Conservation (phyloP, 2,329 filamentous ascomycete genomes). For the Alternaria alternata region DNA sequence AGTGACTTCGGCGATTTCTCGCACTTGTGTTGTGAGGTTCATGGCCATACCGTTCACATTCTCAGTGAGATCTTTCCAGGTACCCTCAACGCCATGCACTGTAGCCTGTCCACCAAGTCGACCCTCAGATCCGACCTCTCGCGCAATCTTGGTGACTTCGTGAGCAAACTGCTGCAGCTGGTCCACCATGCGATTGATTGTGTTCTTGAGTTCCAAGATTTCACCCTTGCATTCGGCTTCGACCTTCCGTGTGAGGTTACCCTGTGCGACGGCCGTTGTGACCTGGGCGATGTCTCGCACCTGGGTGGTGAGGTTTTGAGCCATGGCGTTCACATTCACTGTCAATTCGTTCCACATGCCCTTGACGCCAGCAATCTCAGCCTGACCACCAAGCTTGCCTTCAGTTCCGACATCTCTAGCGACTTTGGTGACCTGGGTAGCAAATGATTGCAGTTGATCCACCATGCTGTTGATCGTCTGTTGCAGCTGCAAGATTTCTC, state of each 20-base stretch:
- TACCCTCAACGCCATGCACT: slow-evolving; percentile 62
- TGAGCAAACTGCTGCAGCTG: slow-evolving; percentile 62
- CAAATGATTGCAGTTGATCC: slow-evolving; percentile 70
- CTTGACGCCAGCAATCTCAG: slow-evolving; percentile 70
- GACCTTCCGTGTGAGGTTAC: slow-evolving; percentile 61
- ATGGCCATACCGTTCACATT: slow-evolving; percentile 64
- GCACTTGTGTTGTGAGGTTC: slow-evolving; percentile 61
- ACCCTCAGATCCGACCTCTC: slow-evolving; percentile 62
- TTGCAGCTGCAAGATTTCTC: slow-evolving; percentile 94
- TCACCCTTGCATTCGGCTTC: slow-evolving; percentile 62
- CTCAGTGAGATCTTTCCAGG: slow-evolving; percentile 63
- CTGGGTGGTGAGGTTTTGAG: slow-evolving; percentile 62
- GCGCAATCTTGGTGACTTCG: slow-evolving; percentile 62
- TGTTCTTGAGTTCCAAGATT: slow-evolving; percentile 60
- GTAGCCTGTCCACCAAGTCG: slow-evolving; percentile 61
- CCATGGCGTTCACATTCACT: slow-evolving; percentile 63
- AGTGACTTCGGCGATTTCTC: slow-evolving; percentile 63
- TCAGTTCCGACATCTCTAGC: slow-evolving; percentile 71
- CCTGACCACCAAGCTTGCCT: slow-evolving; percentile 69
- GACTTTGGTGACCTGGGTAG: slow-evolving; percentile 70
- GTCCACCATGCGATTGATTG: slow-evolving; percentile 63
- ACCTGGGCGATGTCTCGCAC: slow-evolving; percentile 63
- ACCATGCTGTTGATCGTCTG: slow-evolving; percentile 81
- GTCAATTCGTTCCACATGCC: slow-evolving; percentile 73
- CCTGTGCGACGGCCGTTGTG: slow-evolving; percentile 61